These are phyloP conservation scores for Pluteus cervinus DNA, from an alignment of 768 basidiomycete genomes.

Conservation along the genomic window DNA sequence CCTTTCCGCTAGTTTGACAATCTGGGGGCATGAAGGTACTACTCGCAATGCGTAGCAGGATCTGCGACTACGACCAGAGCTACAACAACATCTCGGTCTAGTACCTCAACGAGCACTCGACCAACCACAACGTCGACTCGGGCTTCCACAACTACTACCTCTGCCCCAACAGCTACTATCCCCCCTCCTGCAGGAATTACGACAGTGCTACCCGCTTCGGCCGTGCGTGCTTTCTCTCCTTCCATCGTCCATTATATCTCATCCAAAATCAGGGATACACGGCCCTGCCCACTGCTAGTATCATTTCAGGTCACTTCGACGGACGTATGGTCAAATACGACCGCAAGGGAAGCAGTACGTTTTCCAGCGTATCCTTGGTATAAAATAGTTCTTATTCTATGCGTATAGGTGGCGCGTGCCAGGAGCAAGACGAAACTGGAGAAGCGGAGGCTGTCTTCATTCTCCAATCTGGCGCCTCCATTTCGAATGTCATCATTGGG, in stretches of 20 bases:
- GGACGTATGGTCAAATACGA: slow-evolving; percentile 22
- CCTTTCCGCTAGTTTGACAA: background rate
- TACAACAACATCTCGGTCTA: slow-evolving; percentile 3
- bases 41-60: slow-evolving; percentile 14
- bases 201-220: slow-evolving; percentile 19
- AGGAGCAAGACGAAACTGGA: slow-evolving; percentile 20
- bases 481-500: slow-evolving; percentile 23
- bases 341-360: slow-evolving; percentile 22
- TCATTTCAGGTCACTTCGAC: slow-evolving; percentile 21
- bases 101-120: slow-evolving; percentile 7
- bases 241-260: background rate
- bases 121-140: slow-evolving; percentile 7
- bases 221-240: slow-evolving; percentile 12
- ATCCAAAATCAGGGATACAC: slow-evolving; percentile 15
- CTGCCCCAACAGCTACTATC: slow-evolving; percentile 9
- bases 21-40: slow-evolving; percentile 5
- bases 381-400: background rate
- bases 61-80: slow-evolving; percentile 3
- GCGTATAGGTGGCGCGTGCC: slow-evolving; percentile 17
- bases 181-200: slow-evolving; percentile 14
- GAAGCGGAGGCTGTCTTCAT: slow-evolving; percentile 23
- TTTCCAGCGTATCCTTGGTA: background rate
- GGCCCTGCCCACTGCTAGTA: slow-evolving; percentile 21
- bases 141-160: slow-evolving; percentile 10
- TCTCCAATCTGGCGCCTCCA: slow-evolving; percentile 19